Conservation (phyloP, 2,329 filamentous ascomycete genomes). For the Leptographium radiaticola region DNA sequence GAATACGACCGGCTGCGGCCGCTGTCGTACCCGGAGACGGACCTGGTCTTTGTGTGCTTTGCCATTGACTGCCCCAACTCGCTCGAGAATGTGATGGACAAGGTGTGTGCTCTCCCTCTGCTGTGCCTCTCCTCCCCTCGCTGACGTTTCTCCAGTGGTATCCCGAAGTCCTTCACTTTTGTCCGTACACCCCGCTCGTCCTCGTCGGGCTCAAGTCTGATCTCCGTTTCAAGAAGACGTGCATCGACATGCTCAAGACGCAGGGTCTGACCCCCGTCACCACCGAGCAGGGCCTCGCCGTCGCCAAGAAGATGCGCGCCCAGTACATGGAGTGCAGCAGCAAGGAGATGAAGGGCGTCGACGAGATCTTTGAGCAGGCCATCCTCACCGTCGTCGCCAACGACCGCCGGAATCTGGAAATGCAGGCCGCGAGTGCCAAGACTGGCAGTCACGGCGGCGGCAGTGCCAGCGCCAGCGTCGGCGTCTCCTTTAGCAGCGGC, state of each 20-base stretch:
- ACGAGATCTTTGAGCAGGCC: slow-evolving; percentile 89
- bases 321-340: slow-evolving; percentile 97
- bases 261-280: slow-evolving; percentile 94
- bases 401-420: slow-evolving; percentile 52
- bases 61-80: slow-evolving; percentile 98
- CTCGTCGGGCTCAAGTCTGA: slow-evolving; percentile 96
- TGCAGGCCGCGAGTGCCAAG: slow-evolving; percentile 25
- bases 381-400: slow-evolving; percentile 82
- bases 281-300: slow-evolving; percentile 72
- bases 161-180: slow-evolving; percentile 97
- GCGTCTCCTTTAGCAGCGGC: slow-evolving; percentile 15
- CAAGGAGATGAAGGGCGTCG: slow-evolving; percentile 91
- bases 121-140: background rate
- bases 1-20: slow-evolving; percentile 95
- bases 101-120: slow-evolving; percentile 46
- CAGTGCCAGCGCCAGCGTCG: slow-evolving; percentile 18
- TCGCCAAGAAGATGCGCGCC: slow-evolving; percentile 88
- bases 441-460: slow-evolving; percentile 19
- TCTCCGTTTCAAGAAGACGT: slow-evolving; percentile 86
- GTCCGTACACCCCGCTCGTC: slow-evolving; percentile 89
- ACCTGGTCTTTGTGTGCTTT: slow-evolving; percentile 97
- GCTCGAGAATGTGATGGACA: slow-evolving; percentile 96
- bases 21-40: slow-evolving; percentile 94
- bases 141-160: slow-evolving; percentile 62
- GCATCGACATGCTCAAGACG: slow-evolving; percentile 96